Conservation (phyloP, 2,329 filamentous ascomycete genomes). For the Byssochlamys sp. region DNA sequence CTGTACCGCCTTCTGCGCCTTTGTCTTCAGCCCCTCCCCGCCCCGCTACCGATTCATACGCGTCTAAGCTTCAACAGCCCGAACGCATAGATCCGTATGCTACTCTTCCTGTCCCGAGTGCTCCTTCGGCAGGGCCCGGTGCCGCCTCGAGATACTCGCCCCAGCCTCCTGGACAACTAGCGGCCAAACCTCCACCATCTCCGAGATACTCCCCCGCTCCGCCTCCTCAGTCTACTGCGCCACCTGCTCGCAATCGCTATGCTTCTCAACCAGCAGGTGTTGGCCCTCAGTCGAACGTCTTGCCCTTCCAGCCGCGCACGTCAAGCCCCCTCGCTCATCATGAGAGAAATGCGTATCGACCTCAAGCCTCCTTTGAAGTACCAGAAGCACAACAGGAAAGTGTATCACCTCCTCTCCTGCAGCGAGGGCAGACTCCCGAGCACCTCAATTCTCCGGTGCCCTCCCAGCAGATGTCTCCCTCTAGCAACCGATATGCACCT, state of each 20-base stretch:
- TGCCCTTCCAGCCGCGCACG: constrained; percentile 53
- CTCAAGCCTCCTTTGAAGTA: constrained; percentile 14
- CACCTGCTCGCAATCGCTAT: constrained; percentile 28
- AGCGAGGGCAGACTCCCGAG: constrained; percentile 13
- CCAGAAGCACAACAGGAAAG: constrained; percentile 16
- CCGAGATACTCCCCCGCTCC: constrained; percentile 39
- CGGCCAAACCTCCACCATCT: constrained; percentile 27
- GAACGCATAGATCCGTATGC: constrained; percentile 25
- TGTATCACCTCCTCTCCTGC: constrained; percentile 12
- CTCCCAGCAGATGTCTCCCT: constrained; percentile 16
- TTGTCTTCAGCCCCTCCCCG: constrained; percentile 15
- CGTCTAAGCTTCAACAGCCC: constrained; percentile 21
- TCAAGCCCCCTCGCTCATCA: constrained; percentile 55
- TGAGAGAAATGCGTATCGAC: constrained; percentile 27
- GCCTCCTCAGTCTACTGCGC: constrained; percentile 20
- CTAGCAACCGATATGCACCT: constrained; percentile 24
- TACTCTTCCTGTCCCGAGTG: constrained; percentile 18
- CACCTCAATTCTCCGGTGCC: constrained; percentile 6
- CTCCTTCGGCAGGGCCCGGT: constrained; percentile 19
- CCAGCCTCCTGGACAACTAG: constrained; percentile 24
- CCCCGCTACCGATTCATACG: constrained; percentile 6
- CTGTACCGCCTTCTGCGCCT: constrained; percentile 18
- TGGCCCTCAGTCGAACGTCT: constrained; percentile 19
- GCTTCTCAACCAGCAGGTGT: constrained; percentile 27
- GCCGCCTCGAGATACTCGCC: constrained; percentile 34